Percentiles rank a stretch among this genome's conserved stretches.
Conservation (phyloP, 2,329 filamentous ascomycete species). For the Daldinia sp. region DNA sequence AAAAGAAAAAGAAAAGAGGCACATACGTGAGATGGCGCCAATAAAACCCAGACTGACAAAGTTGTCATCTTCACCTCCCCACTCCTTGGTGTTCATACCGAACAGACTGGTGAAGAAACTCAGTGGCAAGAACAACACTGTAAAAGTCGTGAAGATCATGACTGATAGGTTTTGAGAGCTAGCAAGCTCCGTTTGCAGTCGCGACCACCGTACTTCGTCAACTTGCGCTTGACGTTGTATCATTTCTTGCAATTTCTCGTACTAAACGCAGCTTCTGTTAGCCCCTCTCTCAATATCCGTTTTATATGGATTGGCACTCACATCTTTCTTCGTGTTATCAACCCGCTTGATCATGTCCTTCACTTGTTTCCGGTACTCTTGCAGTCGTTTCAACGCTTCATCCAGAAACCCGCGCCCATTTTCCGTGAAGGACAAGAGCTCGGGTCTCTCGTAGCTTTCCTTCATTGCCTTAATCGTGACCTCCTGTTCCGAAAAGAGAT, state of each 20-base stretch:
- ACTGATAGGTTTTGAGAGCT: slow-evolving; percentile 72
- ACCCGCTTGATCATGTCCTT: slow-evolving; percentile 70
- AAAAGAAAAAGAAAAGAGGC: not conserved
- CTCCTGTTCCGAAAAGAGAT: slow-evolving; percentile 69
- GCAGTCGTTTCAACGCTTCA: slow-evolving; percentile 64
- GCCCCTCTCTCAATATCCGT: slow-evolving; percentile 2
- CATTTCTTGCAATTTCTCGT: slow-evolving; percentile 75
- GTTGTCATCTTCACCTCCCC: slow-evolving; percentile 62
- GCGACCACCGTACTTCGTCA: slow-evolving; percentile 72
- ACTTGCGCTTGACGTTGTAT: slow-evolving; percentile 75
- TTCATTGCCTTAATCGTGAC: slow-evolving; percentile 63
- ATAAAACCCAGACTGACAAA: slow-evolving; percentile 60
- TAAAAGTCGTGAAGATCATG: slow-evolving; percentile 75
- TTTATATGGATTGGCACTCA: slow-evolving; percentile 47
- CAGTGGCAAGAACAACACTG: slow-evolving; percentile 72
- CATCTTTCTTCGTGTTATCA: slow-evolving; percentile 68
- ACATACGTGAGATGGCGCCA: slow-evolving; percentile 58
- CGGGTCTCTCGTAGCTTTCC: slow-evolving; percentile 57
- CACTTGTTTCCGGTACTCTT: slow-evolving; percentile 66
- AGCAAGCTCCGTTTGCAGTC: slow-evolving; percentile 72
- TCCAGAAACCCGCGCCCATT: slow-evolving; percentile 65
- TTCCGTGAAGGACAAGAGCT: slow-evolving; percentile 57
- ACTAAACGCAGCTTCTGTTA: slow-evolving; percentile 52
- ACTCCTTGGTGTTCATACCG: slow-evolving; percentile 73
- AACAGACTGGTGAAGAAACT: slow-evolving; percentile 75